Conservation (phyloP, 2,329 filamentous ascomycete species). For the Monosporascus sp. region DNA sequence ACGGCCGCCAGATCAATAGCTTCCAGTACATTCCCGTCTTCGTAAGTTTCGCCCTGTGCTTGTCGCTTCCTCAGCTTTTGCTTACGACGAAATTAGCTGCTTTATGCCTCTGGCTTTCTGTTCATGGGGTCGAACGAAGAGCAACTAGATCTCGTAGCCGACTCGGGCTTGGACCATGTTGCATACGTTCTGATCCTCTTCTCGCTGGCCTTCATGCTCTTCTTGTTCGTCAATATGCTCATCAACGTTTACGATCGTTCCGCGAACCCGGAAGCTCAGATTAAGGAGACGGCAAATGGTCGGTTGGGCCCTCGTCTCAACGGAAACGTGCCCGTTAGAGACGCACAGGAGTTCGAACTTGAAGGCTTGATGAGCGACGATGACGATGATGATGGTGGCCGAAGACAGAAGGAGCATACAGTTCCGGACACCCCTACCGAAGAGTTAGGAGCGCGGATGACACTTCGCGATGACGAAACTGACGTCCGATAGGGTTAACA, state of each 20-base stretch:
- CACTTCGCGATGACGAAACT: not conserved
- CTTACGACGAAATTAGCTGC: constrained; percentile 49
- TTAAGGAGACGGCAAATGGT: constrained; percentile 34
- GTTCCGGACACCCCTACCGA: not conserved
- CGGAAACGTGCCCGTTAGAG: constrained; percentile 44
- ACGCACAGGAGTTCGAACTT: constrained; percentile 90
- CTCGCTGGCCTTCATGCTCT: constrained; percentile 83
- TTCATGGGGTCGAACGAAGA: constrained; percentile 98
- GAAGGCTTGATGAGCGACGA: constrained; percentile 88
- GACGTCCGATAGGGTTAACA: too few relatives aligned
- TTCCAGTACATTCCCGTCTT: constrained; percentile 68
- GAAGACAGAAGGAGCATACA: constrained; percentile 18
- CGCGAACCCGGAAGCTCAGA: constrained; percentile 30
- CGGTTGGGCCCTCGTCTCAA: constrained; percentile 30
- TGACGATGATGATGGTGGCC: constrained; percentile 61
- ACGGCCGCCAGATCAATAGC: constrained; percentile 63
- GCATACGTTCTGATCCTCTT: constrained; percentile 89
- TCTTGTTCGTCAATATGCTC: constrained; percentile 86
- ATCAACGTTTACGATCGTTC: constrained; percentile 74
- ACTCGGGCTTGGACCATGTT: constrained; percentile 77
- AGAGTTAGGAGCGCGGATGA: not conserved
- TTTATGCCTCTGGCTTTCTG: constrained; percentile 88
- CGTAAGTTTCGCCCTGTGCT: constrained; percentile 42
- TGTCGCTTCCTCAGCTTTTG: constrained; percentile 13
- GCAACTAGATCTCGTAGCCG: constrained; percentile 76